phyloP scores from a whole-genome alignment of 2,329 filamentous ascomycete species.

The Ceratocystiopsis brevicomis region DNA sequence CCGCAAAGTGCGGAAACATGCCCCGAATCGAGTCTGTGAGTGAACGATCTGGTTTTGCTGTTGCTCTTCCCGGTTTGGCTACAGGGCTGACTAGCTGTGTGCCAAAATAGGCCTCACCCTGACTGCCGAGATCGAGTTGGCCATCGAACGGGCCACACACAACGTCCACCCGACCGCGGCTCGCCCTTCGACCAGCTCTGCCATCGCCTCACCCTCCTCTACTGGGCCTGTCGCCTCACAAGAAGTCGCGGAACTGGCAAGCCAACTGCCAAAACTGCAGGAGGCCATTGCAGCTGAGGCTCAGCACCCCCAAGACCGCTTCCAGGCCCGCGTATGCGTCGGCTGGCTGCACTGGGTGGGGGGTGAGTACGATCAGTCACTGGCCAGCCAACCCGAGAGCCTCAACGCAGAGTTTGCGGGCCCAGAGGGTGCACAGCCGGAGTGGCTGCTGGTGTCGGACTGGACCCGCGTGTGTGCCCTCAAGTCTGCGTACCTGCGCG shows the following conservation, averaged over 20 bases:
- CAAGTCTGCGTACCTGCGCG: slow-evolving; percentile 62
- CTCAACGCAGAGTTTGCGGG: slow-evolving; percentile 33
- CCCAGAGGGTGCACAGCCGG: slow-evolving; percentile 24
- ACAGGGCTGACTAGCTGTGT: too few species aligned
- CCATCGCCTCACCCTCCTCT: too few species aligned
- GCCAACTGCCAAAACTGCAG: slow-evolving; percentile 30
- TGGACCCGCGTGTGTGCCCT: slow-evolving; percentile 73
- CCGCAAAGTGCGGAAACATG: slow-evolving; percentile 88
- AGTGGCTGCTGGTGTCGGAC: slow-evolving; percentile 34
- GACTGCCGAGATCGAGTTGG: slow-evolving; percentile 49
- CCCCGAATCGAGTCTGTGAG: slow-evolving; percentile 67
- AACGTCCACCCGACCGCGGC: slow-evolving; percentile 19
- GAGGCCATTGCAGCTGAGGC: slow-evolving; percentile 40
- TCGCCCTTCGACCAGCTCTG: slow-evolving; percentile 13
- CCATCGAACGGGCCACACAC: slow-evolving; percentile 37
- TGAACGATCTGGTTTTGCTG: slow-evolving; percentile 1
- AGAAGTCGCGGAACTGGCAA: slow-evolving; percentile 17
- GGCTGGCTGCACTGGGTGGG: slow-evolving; percentile 72
- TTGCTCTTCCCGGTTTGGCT: not conserved
- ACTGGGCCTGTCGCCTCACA: too few species aligned
- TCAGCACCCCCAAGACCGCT: slow-evolving; percentile 34
- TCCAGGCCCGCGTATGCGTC: slow-evolving; percentile 67
- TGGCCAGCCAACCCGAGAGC: slow-evolving; percentile 42
- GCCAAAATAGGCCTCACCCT: slow-evolving; percentile 40
- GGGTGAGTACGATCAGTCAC: slow-evolving; percentile 46